phyloP scores from a whole-genome alignment of 1,284 basidiomycete genomes.

The Vanrija sp. region DNA sequence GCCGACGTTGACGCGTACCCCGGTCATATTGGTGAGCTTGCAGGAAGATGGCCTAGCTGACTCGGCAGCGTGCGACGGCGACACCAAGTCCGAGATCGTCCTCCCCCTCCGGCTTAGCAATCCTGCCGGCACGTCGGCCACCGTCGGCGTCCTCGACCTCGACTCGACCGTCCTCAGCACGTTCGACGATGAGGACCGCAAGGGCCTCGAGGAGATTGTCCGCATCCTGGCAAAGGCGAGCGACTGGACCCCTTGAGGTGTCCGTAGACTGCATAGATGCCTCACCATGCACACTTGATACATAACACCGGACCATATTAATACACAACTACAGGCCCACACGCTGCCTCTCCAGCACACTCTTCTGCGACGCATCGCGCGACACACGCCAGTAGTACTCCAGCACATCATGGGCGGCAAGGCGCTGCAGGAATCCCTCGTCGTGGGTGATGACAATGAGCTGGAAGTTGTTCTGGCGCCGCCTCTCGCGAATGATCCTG shows the following conservation, averaged over 20 bases:
- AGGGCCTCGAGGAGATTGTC: conserved; percentile 67
- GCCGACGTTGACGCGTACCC: conserved; percentile 71
- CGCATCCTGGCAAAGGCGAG: conserved; percentile 53
- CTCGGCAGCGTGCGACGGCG: conserved; percentile 66
- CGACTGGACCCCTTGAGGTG: conserved; percentile 24
- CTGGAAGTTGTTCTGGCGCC: conserved; percentile 88
- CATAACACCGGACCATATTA: neutral
- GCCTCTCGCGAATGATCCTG: conserved; percentile 88
- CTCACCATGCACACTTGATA: neutral
- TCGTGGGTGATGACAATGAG: conserved; percentile 97
- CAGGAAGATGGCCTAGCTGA: neutral
- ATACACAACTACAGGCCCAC: conserved; percentile 21
- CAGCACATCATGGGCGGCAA: conserved; percentile 81
- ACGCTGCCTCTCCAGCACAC: conserved; percentile 41
- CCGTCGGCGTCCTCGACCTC: conserved; percentile 75
- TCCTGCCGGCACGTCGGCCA: conserved; percentile 36
- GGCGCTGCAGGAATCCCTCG: conserved; percentile 56
- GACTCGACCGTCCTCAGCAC: conserved; percentile 69
- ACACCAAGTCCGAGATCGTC: conserved; percentile 81
- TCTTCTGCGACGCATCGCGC: conserved; percentile 50
- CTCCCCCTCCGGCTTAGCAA: conserved; percentile 57
- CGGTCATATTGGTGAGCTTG: conserved; percentile 63
- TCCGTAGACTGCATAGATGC: neutral
- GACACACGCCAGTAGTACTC: conserved; percentile 76
- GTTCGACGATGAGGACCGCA: conserved; percentile 69